Conservation (phyloP, 2,329 filamentous ascomycete genomes). For the Colletotrichum gloeosporioides region DNA sequence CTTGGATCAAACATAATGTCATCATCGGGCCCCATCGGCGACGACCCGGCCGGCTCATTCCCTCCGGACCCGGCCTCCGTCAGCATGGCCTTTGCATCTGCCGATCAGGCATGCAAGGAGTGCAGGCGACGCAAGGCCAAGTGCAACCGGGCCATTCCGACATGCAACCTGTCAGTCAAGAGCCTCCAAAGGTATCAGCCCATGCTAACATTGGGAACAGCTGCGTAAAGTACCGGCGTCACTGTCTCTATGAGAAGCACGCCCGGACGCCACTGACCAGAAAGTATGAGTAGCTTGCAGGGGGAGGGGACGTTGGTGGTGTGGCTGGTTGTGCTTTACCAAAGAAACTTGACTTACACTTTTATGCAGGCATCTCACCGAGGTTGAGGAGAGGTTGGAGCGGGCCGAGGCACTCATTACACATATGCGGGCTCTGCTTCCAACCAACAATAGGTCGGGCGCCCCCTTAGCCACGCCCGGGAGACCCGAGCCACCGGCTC, state of each 20-base stretch:
- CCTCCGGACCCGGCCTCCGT: background rate
- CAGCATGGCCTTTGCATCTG: constrained; percentile 25
- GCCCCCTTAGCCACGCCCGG: background rate
- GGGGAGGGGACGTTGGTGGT: background rate
- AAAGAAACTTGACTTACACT: constrained; percentile 5
- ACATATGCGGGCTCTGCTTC: constrained; percentile 33
- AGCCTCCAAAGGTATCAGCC: background rate
- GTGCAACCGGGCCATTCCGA: constrained; percentile 42
- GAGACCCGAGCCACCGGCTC: background rate
- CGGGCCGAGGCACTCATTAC: constrained; percentile 34
- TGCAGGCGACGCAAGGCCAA: constrained; percentile 44
- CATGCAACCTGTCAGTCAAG: constrained; percentile 43
- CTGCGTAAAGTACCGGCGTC: constrained; percentile 47
- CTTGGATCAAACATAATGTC: background rate
- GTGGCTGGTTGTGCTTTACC: background rate
- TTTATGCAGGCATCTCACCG: constrained; percentile 40
- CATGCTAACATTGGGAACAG: background rate
- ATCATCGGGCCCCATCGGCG: background rate
- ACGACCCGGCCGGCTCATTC: background rate
- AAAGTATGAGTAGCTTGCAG: constrained; percentile 34
- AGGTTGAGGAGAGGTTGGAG: constrained; percentile 47
- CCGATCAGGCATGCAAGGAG: constrained; percentile 44
- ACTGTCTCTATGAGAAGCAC: constrained; percentile 54
- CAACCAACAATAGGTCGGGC: constrained; percentile 27
- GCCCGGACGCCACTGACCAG: constrained; percentile 52